Evolutionary conservation across 768 basidiomycete species (phyloP).

Genomic region (Boletus speciosus): DNA sequence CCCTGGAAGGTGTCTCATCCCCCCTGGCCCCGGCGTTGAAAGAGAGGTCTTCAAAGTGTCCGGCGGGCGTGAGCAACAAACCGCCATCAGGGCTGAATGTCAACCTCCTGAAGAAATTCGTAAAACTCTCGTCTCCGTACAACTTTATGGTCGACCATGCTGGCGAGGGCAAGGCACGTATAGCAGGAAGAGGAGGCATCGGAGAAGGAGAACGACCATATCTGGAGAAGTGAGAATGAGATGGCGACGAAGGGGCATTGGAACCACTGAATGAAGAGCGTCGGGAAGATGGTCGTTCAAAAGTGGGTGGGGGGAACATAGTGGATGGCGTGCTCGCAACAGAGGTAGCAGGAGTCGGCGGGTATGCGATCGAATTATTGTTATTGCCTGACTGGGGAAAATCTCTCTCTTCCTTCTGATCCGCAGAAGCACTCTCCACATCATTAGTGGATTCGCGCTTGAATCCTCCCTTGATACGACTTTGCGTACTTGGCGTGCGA

Average conservation of each 20-base stretch:
- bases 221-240: conserved; percentile 50
- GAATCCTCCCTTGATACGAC: conserved; percentile 52
- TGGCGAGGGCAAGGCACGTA: conserved; percentile 63
- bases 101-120: conserved; percentile 92
- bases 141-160: conserved; percentile 72
- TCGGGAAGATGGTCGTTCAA: conserved; percentile 61
- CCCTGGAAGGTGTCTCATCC: conserved; percentile 47
- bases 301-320: conserved; percentile 41
- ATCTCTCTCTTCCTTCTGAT: conserved; percentile 46
- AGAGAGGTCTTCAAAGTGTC: conserved; percentile 93
- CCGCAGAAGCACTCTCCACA: conserved; percentile 61
- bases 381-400: conserved; percentile 28
- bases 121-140: conserved; percentile 93
- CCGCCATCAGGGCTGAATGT: conserved; percentile 95
- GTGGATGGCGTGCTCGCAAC: conserved; percentile 64
- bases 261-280: conserved; percentile 73
- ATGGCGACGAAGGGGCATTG: conserved; percentile 74
- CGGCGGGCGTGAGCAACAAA: conserved; percentile 90
- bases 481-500: conserved; percentile 64
- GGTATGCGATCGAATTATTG: conserved; percentile 32
- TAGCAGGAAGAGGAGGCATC: conserved; percentile 91
- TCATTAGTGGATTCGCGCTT: conserved; percentile 80
- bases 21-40: conserved; percentile 36
- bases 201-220: conserved; percentile 85
- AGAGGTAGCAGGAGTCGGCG: conserved; percentile 64